Conservation (phyloP, 345 rosid genomes). For the Citrus glauca region DNA sequence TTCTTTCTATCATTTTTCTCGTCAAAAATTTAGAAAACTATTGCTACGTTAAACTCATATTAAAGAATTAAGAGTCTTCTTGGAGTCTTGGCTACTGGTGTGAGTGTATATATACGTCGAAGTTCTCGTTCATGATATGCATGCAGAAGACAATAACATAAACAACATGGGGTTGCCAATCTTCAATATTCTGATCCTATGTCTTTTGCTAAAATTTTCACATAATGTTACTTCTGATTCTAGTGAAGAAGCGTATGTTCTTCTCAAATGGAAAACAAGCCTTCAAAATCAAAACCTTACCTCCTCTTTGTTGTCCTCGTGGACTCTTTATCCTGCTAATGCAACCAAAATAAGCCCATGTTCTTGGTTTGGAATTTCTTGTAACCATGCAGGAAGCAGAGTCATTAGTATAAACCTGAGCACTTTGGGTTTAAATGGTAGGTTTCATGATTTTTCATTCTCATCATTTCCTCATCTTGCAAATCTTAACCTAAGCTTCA, state of each 20-base stretch:
- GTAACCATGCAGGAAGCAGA: neutral
- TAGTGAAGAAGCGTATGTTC: neutral
- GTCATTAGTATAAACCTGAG: conserved; percentile 20
- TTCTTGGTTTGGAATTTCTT: conserved; percentile 24
- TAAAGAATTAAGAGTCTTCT: too few species aligned
- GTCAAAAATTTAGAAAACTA: neutral
- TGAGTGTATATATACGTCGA: neutral
- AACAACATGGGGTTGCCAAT: neutral
- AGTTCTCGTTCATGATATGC: neutral
- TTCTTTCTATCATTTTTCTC: neutral
- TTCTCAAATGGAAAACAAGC: neutral
- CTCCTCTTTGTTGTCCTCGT: neutral
- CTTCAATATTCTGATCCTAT: neutral
- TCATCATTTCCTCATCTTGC: conserved; percentile 19
- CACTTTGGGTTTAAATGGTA: conserved; percentile 12
- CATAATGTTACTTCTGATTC: neutral
- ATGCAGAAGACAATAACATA: neutral
- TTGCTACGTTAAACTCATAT: too few species aligned
- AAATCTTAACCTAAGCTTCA: conserved; percentile 18
- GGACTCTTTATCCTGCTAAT: neutral
- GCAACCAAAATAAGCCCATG: neutral
- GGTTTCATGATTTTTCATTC: conserved; percentile 21
- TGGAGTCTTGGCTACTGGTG: neutral
- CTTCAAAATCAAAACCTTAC: neutral
- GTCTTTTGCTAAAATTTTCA: neutral